Percentiles rank a stretch among this genome's conserved stretches.
Evolutionary conservation across 306 rosid species (phyloP).

Genomic region (Medicago truncatula): DNA sequence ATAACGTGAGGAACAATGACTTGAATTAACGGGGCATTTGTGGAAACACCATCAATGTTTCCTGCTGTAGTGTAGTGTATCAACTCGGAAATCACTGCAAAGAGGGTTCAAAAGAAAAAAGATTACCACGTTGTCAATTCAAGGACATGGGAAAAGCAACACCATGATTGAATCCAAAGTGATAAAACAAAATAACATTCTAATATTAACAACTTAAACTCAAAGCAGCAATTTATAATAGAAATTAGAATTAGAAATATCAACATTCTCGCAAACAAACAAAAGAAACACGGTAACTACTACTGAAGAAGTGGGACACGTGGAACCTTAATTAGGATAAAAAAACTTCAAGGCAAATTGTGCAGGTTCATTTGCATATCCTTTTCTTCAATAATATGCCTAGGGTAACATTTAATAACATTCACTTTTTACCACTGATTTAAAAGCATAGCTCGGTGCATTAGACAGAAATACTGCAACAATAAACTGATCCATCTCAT

Average conservation of each 20-base stretch:
- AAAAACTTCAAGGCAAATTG: neutral
- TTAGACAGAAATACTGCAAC: neutral
- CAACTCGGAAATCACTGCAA: slow-evolving; percentile 95
- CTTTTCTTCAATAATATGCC: neutral
- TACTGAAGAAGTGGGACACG: neutral
- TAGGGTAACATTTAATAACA: too few relatives aligned
- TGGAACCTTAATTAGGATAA: neutral
- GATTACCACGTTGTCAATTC: slow-evolving; percentile 6
- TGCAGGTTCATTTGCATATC: slow-evolving; percentile 3
- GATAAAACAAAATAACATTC: neutral
- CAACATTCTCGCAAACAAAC: neutral
- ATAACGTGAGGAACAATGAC: slow-evolving; percentile 93
- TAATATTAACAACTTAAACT: slow-evolving; percentile 15
- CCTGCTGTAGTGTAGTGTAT: slow-evolving; percentile 89
- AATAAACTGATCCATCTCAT: neutral
- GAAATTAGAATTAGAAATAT: slow-evolving; percentile 3
- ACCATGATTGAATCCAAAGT: slow-evolving; percentile 23
- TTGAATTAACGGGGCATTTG: slow-evolving; percentile 92
- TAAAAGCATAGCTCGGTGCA: neutral
- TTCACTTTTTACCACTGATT: too few relatives aligned
- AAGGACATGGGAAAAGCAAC: slow-evolving; percentile 14
- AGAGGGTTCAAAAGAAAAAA: slow-evolving; percentile 13
- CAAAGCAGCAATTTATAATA: slow-evolving; percentile 13
- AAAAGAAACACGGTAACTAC: slow-evolving; percentile 15
- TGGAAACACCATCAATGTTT: slow-evolving; percentile 71